Percentiles rank a stretch among this genome's conserved stretches.
phyloP scores from a whole-genome alignment of 148 eudicot genomes.

The Talinum fruticosum region DNA sequence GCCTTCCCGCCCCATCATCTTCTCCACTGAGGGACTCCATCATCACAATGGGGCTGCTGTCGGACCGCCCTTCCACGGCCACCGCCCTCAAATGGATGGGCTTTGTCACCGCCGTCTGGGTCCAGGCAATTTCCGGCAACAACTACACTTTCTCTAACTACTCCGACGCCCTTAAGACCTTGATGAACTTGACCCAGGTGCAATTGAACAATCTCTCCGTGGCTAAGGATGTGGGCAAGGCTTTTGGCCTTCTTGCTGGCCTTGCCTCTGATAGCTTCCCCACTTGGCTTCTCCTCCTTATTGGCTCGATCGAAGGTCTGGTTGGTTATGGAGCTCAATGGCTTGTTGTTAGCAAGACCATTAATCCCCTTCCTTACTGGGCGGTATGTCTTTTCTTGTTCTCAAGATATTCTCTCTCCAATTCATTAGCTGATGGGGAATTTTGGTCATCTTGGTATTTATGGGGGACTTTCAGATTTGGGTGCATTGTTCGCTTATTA shows the following conservation, averaged over 20 bases:
- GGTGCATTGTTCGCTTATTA: background rate
- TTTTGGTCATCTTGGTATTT: background rate
- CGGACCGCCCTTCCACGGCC: slow-evolving; percentile 7
- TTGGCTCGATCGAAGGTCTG: slow-evolving; percentile 57
- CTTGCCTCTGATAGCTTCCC: slow-evolving; percentile 53
- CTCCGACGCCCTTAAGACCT: slow-evolving; percentile 55
- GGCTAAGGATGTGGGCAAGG: slow-evolving; percentile 70
- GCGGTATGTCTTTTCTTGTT: slow-evolving; percentile 30
- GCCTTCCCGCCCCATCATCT: background rate
- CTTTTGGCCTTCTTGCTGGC: slow-evolving; percentile 67
- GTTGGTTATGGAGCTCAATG: slow-evolving; percentile 74
- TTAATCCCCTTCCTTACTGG: slow-evolving; percentile 65
- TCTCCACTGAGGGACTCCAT: no score
- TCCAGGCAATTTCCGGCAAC: slow-evolving; percentile 70
- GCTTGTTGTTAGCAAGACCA: slow-evolving; percentile 55
- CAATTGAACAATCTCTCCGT: slow-evolving; percentile 59
- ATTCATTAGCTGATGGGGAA: background rate
- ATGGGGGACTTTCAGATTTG: background rate
- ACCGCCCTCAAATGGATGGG: slow-evolving; percentile 63
- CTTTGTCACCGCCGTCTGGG: slow-evolving; percentile 74
- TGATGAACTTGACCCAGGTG: slow-evolving; percentile 57
- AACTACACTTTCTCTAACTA: slow-evolving; percentile 72
- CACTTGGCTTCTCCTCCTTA: slow-evolving; percentile 46
- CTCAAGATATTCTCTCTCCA: background rate
- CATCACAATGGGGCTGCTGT: slow-evolving; percentile 9